A percentile compares a stretch with the other conserved stretches of the same genome.
Conservation (phyloP, 2,329 filamentous ascomycete genomes). For the Alternaria metachromatica region DNA sequence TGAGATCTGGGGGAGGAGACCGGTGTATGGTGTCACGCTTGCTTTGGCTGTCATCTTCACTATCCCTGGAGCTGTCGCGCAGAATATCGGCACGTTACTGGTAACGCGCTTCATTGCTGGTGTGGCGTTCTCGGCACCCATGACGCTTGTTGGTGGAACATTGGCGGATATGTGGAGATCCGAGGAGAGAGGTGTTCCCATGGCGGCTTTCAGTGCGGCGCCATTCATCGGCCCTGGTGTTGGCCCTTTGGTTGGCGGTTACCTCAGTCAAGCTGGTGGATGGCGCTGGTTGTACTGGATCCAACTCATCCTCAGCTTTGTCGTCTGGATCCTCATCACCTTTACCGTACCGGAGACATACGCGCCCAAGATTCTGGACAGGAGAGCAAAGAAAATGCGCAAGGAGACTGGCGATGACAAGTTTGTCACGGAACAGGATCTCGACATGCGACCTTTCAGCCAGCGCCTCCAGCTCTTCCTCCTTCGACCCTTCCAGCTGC, state of each 20-base stretch:
- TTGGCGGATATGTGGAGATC: slow-evolving; percentile 84
- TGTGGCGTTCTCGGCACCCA: slow-evolving; percentile 83
- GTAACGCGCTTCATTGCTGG: slow-evolving; percentile 80
- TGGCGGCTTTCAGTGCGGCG: slow-evolving; percentile 84
- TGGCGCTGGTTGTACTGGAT: slow-evolving; percentile 92
- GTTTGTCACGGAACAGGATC: slow-evolving; percentile 80
- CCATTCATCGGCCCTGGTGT: slow-evolving; percentile 82
- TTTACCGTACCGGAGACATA: slow-evolving; percentile 94
- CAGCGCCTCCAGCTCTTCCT: slow-evolving; percentile 78
- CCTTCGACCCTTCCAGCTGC: slow-evolving; percentile 81
- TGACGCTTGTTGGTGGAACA: slow-evolving; percentile 85
- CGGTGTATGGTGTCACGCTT: slow-evolving; percentile 74
- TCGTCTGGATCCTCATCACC: slow-evolving; percentile 76
- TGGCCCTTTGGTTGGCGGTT: slow-evolving; percentile 71
- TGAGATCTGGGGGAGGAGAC: slow-evolving; percentile 74
- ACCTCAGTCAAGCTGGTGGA: slow-evolving; percentile 70
- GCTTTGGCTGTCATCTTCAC: slow-evolving; percentile 77
- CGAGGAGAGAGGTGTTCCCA: slow-evolving; percentile 83
- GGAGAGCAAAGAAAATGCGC: slow-evolving; percentile 74
- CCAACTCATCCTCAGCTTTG: slow-evolving; percentile 75
- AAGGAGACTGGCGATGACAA: slow-evolving; percentile 69
- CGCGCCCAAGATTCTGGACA: slow-evolving; percentile 76
- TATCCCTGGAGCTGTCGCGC: slow-evolving; percentile 77
- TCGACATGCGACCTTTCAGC: slow-evolving; percentile 72
- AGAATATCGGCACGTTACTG: slow-evolving; percentile 78